phyloP scores from a whole-genome alignment of 2,329 filamentous ascomycete species.

The Diaporthe australafricana region DNA sequence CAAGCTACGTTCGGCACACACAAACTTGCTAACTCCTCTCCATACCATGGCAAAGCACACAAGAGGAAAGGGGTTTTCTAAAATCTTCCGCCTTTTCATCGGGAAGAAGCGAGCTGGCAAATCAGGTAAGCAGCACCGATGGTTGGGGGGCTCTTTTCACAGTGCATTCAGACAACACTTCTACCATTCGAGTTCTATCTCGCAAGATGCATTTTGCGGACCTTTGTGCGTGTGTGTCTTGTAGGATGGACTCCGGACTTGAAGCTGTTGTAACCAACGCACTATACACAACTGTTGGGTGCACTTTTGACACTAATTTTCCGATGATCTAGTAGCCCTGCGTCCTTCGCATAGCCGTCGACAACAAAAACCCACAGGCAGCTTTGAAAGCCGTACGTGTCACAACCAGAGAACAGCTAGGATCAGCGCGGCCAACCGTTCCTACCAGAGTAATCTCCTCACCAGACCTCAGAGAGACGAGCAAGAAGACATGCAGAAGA shows the following conservation, averaged over 20 bases:
- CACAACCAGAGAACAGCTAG: too few relatives aligned
- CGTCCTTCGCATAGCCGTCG: too few relatives aligned
- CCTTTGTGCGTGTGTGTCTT: not conserved
- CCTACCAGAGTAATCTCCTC: too few relatives aligned
- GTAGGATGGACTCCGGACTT: not conserved
- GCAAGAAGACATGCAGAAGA: too few relatives aligned
- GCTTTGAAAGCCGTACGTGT: too few relatives aligned
- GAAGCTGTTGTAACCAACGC: not conserved
- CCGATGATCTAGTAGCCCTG: not conserved
- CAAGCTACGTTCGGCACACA: not conserved
- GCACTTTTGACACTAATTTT: not conserved
- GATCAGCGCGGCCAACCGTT: too few relatives aligned
- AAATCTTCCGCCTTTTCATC: too few relatives aligned
- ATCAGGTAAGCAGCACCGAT: not conserved
- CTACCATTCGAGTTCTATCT: not conserved
- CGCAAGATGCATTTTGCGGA: not conserved
- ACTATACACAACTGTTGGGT: not conserved
- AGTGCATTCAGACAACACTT: not conserved
- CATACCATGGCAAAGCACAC: not conserved
- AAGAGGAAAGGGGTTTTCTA: too few relatives aligned
- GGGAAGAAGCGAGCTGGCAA: not conserved
- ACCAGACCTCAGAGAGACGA: too few relatives aligned
- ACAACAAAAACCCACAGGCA: too few relatives aligned
- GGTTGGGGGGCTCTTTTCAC: too few relatives aligned
- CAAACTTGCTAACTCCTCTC: not conserved